Evolutionary conservation across 202 grass and related monocot genomes (phyloP), one percentile per base, ranked within the genome.

Genomic region (Setaria viridis): DNA sequence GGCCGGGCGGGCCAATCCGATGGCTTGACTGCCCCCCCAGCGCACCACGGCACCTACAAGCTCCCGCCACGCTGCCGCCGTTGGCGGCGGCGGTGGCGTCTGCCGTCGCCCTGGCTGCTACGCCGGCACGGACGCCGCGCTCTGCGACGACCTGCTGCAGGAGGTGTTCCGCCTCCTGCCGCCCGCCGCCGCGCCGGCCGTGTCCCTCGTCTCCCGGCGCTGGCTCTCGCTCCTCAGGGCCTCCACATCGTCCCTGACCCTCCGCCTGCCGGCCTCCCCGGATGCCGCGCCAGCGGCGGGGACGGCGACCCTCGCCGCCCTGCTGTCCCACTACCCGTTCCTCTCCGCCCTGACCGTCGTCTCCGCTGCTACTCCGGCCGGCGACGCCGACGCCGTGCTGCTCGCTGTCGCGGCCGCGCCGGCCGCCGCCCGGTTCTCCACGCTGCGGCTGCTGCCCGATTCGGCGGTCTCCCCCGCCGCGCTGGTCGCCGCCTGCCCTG

Each of bases 131-230:
- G 87, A 92, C 87, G 51, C 71, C 39, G 80, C 87, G n/a, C 70
- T 97, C 41, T 97, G 91, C 85, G 91, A 94, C 79, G 94, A 97
- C 79, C 76, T 97, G 47, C 86, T 97, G 59, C 89, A 90, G 87
- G 94, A 94, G 79, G 92, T 97, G 59, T 56, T 97, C 78, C 84
- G 82, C 81, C 80, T 89, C 39, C 87, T 94, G 35, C 94, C 85
- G 57, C 80, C 77, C 43, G 80, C 82, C 51, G 67, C 94, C 3
- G 81, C 86, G 8, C 91, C 89, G 39, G 68, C 86, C 20, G 86
- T 91, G 21, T 98, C 93, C 74, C 96, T 94, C 30, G 96, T 95
- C 70, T 98, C 91, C 59, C 92, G 91, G 67, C 96, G 96, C 25
- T 98, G 96, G 96, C 82, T 94, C 35, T 42, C 63, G 10, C 93